A percentile compares a stretch with the other conserved stretches of the same genome.
phyloP scores from a whole-genome alignment of 1,284 basidiomycete genomes.

The Laetiporus sulphureus region DNA sequence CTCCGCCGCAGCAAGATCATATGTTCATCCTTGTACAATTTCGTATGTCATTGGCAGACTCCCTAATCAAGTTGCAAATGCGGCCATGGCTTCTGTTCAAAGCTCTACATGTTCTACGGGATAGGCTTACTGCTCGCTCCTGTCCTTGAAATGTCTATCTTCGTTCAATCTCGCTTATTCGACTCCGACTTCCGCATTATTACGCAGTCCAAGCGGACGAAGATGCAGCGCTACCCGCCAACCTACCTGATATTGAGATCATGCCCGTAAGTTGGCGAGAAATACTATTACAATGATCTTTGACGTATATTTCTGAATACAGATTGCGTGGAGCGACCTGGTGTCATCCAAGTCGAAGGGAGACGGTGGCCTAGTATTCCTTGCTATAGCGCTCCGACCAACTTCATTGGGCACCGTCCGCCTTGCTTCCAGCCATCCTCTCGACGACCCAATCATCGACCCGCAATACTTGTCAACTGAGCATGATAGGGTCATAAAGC shows the following conservation, averaged over 20 bases:
- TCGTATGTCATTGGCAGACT: conserved; percentile 22
- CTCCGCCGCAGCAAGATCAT: conserved; percentile 26
- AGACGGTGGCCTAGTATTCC: conserved; percentile 15
- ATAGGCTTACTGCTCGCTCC: conserved; percentile 25
- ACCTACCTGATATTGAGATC: conserved; percentile 31
- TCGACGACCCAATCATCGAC: conserved; percentile 11
- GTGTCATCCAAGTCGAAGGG: not conserved
- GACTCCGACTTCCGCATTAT: conserved; percentile 17
- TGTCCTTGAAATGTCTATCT: conserved; percentile 22
- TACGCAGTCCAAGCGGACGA: conserved; percentile 11
- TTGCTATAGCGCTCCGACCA: no score
- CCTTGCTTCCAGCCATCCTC: conserved; percentile 26
- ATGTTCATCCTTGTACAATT: conserved; percentile 23
- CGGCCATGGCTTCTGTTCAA: conserved; percentile 10
- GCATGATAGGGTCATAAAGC: conserved; percentile 17
- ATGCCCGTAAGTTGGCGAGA: conserved; percentile 24
- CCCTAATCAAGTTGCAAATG: conserved; percentile 11
- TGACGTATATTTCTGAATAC: not conserved
- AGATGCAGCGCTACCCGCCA: conserved; percentile 1
- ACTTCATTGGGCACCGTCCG: conserved; percentile 28
- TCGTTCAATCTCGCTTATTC: conserved; percentile 21
- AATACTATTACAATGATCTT: not conserved
- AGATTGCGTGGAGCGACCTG: conserved; percentile 3
- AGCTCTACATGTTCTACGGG: conserved; percentile 24
- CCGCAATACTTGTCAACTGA: conserved; percentile 3